These are phyloP conservation scores for Emergomyces orientalis DNA, from an alignment of 2,329 filamentous ascomycete species.

Conservation along the genomic window DNA sequence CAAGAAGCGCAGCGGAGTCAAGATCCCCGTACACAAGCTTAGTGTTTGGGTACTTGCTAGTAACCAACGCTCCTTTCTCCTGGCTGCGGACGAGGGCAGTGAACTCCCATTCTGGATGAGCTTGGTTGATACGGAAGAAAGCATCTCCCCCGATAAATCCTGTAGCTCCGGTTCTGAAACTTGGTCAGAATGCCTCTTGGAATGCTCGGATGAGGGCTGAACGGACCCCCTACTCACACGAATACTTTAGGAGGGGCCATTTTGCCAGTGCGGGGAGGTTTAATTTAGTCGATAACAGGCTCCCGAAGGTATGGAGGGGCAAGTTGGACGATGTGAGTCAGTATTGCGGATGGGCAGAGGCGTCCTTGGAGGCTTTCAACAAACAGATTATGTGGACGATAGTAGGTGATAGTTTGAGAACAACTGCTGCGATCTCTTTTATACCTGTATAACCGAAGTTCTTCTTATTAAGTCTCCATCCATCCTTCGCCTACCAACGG, in stretches of 20 bases:
- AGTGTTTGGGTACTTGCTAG: constrained; percentile 33
- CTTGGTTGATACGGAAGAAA: constrained; percentile 37
- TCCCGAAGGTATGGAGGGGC: not conserved
- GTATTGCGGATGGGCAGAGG: not conserved
- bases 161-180: constrained; percentile 41
- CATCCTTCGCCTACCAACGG: not conserved
- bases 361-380: not conserved
- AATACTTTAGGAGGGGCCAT: constrained; percentile 23
- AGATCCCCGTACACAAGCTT: constrained; percentile 37
- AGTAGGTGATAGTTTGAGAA: not conserved
- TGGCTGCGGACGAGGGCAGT: constrained; percentile 38
- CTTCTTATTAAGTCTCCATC: not conserved
- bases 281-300: not conserved
- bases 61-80: constrained; percentile 34
- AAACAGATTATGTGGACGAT: not conserved
- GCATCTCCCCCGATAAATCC: constrained; percentile 48
- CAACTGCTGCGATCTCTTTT: not conserved
- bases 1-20: constrained; percentile 33
- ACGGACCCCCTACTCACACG: constrained; percentile 19
- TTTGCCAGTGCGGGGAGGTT: not conserved
- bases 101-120: constrained; percentile 41
- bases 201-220: not conserved
- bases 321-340: not conserved
- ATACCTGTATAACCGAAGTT: not conserved
- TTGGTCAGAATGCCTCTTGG: constrained; percentile 18